Evolutionary conservation across 805 yeast genomes (phyloP).

Genomic region (Metschnikowia shivogae): DNA sequence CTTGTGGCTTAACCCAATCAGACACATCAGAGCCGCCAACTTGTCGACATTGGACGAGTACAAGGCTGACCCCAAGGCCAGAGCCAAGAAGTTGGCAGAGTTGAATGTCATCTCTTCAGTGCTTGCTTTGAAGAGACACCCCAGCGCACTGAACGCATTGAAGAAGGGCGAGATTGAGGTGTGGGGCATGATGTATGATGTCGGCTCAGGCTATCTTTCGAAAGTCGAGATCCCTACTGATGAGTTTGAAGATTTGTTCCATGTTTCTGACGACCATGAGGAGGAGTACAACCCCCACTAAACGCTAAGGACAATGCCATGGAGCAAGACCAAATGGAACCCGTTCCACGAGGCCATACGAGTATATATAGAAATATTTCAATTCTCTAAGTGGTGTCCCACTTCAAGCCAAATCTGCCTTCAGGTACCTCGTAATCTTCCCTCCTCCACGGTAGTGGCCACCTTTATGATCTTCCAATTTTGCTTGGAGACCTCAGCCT

Average conservation of each 20-base stretch:
- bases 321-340: too few relatives aligned
- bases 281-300: constrained; percentile 24
- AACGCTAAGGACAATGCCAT: neutral
- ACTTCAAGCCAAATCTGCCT: constrained; percentile 68
- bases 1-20: constrained; percentile 21
- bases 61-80: constrained; percentile 15
- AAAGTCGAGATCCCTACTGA: constrained; percentile 31
- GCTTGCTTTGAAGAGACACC: constrained; percentile 20
- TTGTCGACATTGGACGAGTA: constrained; percentile 14
- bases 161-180: constrained; percentile 20
- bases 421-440: constrained; percentile 61
- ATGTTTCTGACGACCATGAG: constrained; percentile 30
- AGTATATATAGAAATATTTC: neutral
- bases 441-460: constrained; percentile 67
- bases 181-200: constrained; percentile 22
- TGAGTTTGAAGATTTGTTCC: constrained; percentile 41
- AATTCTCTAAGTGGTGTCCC: constrained; percentile 41
- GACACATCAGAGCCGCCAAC: constrained; percentile 21
- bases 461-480: constrained; percentile 67
- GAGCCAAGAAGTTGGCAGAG: constrained; percentile 20
- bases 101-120: constrained; percentile 19
- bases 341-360: neutral
- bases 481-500: constrained; percentile 57
- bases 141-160: constrained; percentile 19
- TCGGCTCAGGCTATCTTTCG: constrained; percentile 18